A percentile compares a stretch with the other conserved stretches of the same genome.
Evolutionary conservation across 306 rosid species (phyloP).

Genomic region (Citrullus colocynthis): DNA sequence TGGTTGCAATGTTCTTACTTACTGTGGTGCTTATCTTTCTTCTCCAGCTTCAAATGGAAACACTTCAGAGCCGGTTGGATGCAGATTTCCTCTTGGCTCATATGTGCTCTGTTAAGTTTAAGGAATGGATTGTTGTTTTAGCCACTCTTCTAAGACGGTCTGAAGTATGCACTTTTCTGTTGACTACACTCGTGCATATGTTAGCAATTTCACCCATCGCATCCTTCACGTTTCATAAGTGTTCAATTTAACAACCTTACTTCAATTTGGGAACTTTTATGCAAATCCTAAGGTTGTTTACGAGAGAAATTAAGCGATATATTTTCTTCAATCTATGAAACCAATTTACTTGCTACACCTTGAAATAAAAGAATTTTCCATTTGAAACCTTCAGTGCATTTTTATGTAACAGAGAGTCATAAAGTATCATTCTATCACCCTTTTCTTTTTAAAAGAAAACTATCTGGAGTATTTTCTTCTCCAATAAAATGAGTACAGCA

Average conservation of each 20-base stretch:
- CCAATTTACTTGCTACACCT: too few species aligned
- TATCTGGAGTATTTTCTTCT: not conserved
- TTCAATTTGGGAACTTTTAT: not conserved
- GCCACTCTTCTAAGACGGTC: conserved; percentile 88
- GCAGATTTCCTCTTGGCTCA: conserved; percentile 91
- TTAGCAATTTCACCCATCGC: not conserved
- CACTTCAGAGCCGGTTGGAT: conserved; percentile 83
- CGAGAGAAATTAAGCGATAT: not conserved
- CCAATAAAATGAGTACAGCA: not conserved
- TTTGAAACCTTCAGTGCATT: not conserved
- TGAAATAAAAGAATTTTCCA: not conserved
- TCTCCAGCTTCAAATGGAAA: conserved; percentile 84
- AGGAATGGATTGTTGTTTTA: conserved; percentile 96
- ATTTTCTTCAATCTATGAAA: not conserved
- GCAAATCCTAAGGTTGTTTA: not conserved
- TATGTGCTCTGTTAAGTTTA: conserved; percentile 94
- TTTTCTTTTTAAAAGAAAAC: not conserved
- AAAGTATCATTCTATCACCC: not conserved
- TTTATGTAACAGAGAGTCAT: not conserved
- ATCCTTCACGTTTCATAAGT: not conserved
- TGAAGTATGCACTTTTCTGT: conserved; percentile 36
- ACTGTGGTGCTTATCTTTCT: not conserved
- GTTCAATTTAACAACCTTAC: too few species aligned
- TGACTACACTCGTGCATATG: not conserved
- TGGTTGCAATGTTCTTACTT: not conserved